A percentile compares a stretch with the other conserved stretches of the same genome.
phyloP scores from a whole-genome alignment of 805 yeast genomes.

The Cyberlindnera mycetangii region DNA sequence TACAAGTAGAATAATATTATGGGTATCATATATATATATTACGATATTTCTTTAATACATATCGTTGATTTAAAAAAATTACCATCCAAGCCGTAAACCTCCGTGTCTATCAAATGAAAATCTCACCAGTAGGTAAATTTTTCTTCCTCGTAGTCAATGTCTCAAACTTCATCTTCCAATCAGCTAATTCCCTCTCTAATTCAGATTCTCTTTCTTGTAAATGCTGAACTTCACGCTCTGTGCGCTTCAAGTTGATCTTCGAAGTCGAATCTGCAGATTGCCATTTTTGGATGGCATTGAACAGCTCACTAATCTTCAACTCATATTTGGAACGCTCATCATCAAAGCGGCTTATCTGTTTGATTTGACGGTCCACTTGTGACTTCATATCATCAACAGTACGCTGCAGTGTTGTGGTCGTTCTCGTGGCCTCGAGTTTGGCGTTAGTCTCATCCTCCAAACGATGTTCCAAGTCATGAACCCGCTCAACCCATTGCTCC shows the following conservation, averaged over 20 bases:
- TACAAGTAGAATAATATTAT: too few relatives aligned
- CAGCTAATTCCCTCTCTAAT: conserved; percentile 55
- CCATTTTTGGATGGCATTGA: conserved; percentile 39
- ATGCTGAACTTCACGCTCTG: conserved; percentile 55
- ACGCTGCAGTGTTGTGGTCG: conserved; percentile 47
- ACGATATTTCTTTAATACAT: background rate
- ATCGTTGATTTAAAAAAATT: background rate
- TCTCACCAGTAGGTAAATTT: conserved; percentile 21
- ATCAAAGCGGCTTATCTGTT: conserved; percentile 48
- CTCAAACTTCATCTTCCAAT: conserved; percentile 47
- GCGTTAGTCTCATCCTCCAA: conserved; percentile 45
- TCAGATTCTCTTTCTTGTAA: conserved; percentile 49
- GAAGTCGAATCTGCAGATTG: conserved; percentile 45
- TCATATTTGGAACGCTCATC: conserved; percentile 59
- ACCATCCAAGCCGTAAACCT: background rate
- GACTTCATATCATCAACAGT: conserved; percentile 51
- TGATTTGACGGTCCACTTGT: conserved; percentile 48
- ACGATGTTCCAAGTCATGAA: conserved; percentile 49
- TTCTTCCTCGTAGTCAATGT: conserved; percentile 21
- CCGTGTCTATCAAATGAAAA: conserved; percentile 23
- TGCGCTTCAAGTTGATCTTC: conserved; percentile 40
- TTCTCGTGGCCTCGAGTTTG: conserved; percentile 52
- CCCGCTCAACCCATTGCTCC: conserved; percentile 55
- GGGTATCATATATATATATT: background rate
- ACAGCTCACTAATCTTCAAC: conserved; percentile 45